Base-by-base conservation (phyloP, 768 basidiomycete species). In the Mrakia frigida region DNA sequence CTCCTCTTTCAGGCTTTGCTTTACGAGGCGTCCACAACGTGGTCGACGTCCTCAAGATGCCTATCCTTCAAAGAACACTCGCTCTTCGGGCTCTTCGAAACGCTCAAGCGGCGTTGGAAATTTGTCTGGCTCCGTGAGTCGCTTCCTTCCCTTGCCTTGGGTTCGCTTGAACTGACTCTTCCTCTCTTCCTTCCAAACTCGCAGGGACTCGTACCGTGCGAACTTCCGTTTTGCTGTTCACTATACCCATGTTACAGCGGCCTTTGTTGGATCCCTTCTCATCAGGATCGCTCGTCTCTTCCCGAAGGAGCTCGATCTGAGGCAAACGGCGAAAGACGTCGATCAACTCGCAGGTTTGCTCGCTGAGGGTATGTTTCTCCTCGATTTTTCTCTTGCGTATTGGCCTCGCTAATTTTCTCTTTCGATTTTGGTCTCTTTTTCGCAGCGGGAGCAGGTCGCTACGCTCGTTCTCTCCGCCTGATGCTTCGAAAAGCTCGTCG, bases 381-480 rank as follows among this genome's bases (percentile, higher is more conserved):
- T 52, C 35, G n/a, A 18, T 9, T 56, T 35, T 37, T 18, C 52
- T n/a, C n/a, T n/a, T n/a, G n/a, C n/a, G n/a, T n/a, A n/a, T n/a
- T n/a, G n/a, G n/a, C n/a, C n/a, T 28, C 43, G 31, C 6, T 53
- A 33, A 5, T 63, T 50, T 46, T 60, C 61, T 63, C 74, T n/a
- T n/a, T 73, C 79, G 78, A 18, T 59, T 50, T 39, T 2, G 21
- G 43, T 39, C 25, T n/a, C 60, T 18, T 63, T 31, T 43, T 28
- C n/a, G 10, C 80, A 94, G 94, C 94, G 76, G 94, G 94, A 33
- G 94, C 93, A 16, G 93, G 93, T 81, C 89, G 94, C 74, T 98
- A 97, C 80, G 94, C 94, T 13, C 83, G 93, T 52, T 95, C 93
- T 7, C 86, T 98, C 25, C 91, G 93, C 78, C 84, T 95, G 59